phyloP scores from a whole-genome alignment of 495 filamentous ascomycete genomes.

The Aspergillus sclerotioniger region DNA sequence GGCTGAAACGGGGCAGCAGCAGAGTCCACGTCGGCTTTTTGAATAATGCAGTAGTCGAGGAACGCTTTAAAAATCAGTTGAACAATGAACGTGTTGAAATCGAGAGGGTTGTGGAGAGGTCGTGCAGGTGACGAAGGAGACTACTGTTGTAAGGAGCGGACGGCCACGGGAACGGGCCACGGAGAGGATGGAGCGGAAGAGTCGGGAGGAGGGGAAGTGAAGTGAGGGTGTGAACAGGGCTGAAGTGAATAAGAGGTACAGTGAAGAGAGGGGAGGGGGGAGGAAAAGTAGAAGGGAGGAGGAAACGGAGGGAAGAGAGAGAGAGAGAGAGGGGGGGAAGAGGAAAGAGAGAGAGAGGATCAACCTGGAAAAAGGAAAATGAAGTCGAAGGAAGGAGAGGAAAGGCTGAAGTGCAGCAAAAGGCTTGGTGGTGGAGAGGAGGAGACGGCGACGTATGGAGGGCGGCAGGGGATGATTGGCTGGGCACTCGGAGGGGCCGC shows the following conservation, averaged over 20 bases:
- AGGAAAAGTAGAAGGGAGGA: slow-evolving; percentile 23
- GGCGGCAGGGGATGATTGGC: slow-evolving; percentile 20
- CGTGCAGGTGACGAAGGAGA: slow-evolving; percentile 14
- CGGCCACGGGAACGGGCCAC: slow-evolving; percentile 47
- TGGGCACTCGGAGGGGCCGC: slow-evolving; percentile 15
- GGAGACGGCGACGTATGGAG: slow-evolving; percentile 15
- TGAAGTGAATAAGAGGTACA: slow-evolving; percentile 34
- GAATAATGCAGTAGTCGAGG: not conserved
- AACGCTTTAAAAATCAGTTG: not conserved
- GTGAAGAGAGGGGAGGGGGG: slow-evolving; percentile 35
- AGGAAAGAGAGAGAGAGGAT: slow-evolving; percentile 13
- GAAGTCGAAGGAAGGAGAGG: slow-evolving; percentile 22
- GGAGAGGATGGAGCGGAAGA: slow-evolving; percentile 16
- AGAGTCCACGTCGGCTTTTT: not conserved
- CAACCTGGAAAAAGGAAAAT: slow-evolving; percentile 14
- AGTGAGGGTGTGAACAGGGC: slow-evolving; percentile 9
- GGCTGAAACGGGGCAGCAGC: not conserved
- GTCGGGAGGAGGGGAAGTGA: slow-evolving; percentile 21
- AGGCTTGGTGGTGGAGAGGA: slow-evolving; percentile 12
- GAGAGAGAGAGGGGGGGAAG: slow-evolving; percentile 7
- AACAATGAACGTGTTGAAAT: slow-evolving; percentile 7
- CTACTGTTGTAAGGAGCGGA: slow-evolving; percentile 41
- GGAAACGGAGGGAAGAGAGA: slow-evolving; percentile 7
- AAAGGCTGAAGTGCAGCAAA: slow-evolving; percentile 14
- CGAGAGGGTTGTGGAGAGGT: slow-evolving; percentile 8